Base-by-base conservation (phyloP, 1,139 yeast genomes). In the Geotrichum europaeum region DNA sequence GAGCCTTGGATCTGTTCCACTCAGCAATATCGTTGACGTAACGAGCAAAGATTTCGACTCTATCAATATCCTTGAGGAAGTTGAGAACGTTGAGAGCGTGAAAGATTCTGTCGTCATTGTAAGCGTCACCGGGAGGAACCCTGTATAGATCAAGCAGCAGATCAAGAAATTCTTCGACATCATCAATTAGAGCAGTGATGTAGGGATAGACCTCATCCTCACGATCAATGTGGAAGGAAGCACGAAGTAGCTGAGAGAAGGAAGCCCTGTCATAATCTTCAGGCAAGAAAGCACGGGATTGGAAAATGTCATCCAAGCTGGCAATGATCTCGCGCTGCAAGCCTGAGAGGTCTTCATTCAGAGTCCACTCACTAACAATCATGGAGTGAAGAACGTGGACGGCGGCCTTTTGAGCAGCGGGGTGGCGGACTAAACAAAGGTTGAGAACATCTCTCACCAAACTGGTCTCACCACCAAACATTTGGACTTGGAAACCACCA, bases 71-170 rank as follows among this genome's bases (percentile, higher is more conserved):
- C 78, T 87, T 82, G 72, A 90, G 79, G 72, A 84, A 89, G 56
- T 91, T 86, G 66, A 88, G 84, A 68, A 89, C 86, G 68, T 86
- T 87, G 69, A 90, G 79, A 63, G 85, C 84, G 70, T 87, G 89
- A 81, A 88, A 87, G 2, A 91, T 86, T 70, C 96, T 79, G 72
- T 90, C 96, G 69, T 88, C 96, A 67, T 87, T 94, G 73, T 87
- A 90, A 68, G 90, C 96, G 55, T 86, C 85, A 24, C 92, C 94
- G 57, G 81, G 81, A 24, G 97, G 96, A 61, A 90, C 89, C 65
- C 83, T 81, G 66, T 83, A 82, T 68, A 87, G 81, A 68, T 88
- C 90, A 64, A 84, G 80, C 69, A 88, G 79, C 25, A 85, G 83
- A 59, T 81, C 82, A 64, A 89, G 75, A 73, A 89, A 88, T 43